These are phyloP conservation scores for Puccinellia tenuiflora DNA, from an alignment of 176 grass and related monocot genomes.

Conservation along the genomic window DNA sequence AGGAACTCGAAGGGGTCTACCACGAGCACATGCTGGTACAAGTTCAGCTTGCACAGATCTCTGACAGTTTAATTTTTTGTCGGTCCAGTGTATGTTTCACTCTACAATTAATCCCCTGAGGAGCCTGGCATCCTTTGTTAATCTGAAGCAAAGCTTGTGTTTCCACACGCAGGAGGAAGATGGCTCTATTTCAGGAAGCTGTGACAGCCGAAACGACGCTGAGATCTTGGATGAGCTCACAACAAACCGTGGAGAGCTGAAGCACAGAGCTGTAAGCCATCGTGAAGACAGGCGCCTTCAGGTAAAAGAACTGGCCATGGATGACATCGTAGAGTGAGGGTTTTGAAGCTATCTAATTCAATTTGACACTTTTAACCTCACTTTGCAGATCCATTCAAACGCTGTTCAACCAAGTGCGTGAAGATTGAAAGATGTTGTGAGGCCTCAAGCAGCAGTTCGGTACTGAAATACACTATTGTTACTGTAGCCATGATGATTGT, in stretches of 20 bases:
- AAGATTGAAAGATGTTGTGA: background rate
- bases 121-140: background rate
- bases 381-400: conserved; percentile 25
- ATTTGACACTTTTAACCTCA: background rate
- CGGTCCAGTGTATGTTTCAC: background rate
- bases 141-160: background rate
- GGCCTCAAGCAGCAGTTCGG: background rate
- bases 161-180: conserved; percentile 35
- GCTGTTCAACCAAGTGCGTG: conserved; percentile 22
- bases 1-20: conserved; percentile 60
- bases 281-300: conserved; percentile 55
- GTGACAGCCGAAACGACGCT: conserved; percentile 36
- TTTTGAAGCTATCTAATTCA: background rate
- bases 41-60: too few species aligned
- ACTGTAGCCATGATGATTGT: background rate
- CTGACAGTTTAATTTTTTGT: background rate
- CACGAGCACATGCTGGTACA: conserved; percentile 31
- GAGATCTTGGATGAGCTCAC: conserved; percentile 87
- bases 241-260: conserved; percentile 80
- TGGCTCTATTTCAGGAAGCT: conserved; percentile 26
- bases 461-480: background rate
- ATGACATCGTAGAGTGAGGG: background rate
- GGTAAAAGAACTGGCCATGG: conserved; percentile 31
- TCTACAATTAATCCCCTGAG: background rate
- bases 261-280: conserved; percentile 44